phyloP scores from a whole-genome alignment of 2,329 filamentous ascomycete species.

The Albophoma yamanashiensis region DNA sequence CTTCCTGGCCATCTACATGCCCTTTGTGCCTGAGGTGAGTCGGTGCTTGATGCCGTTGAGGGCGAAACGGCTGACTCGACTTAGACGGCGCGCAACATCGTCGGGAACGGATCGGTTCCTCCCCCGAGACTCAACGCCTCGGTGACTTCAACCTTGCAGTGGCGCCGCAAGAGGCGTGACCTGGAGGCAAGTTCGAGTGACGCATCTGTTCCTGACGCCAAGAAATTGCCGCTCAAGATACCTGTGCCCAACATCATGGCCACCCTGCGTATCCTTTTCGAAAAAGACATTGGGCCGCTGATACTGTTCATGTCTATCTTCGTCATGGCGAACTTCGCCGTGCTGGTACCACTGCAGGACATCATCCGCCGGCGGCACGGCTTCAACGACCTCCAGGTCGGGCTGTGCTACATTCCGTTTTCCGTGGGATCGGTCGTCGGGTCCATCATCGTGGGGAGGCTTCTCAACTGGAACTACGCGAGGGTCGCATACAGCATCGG shows the following conservation, averaged over 20 bases:
- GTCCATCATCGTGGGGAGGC: conserved; percentile 28
- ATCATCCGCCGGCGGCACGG: conserved; percentile 19
- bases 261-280: conserved; percentile 19
- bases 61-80: neutral
- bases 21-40: conserved; percentile 17
- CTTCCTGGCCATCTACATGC: conserved; percentile 30
- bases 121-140: conserved; percentile 17
- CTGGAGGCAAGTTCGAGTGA: conserved; percentile 1
- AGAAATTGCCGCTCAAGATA: conserved; percentile 7
- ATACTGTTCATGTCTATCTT: conserved; percentile 23
- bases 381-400: conserved; percentile 28
- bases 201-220: neutral
- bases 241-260: conserved; percentile 19
- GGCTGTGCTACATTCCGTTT: conserved; percentile 29
- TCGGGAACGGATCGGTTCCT: conserved; percentile 32
- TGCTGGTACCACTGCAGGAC: conserved; percentile 21
- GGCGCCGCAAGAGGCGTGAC: conserved; percentile 4
- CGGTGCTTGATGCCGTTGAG: neutral
- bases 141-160: conserved; percentile 4
- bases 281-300: conserved; percentile 22
- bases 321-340: conserved; percentile 21
- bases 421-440: conserved; percentile 24
- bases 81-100: conserved; percentile 28
- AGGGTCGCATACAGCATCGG: conserved; percentile 38
- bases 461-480: conserved; percentile 52